Evolutionary conservation across 805 yeast species (phyloP).

Genomic region (Deakozyma indianensis): DNA sequence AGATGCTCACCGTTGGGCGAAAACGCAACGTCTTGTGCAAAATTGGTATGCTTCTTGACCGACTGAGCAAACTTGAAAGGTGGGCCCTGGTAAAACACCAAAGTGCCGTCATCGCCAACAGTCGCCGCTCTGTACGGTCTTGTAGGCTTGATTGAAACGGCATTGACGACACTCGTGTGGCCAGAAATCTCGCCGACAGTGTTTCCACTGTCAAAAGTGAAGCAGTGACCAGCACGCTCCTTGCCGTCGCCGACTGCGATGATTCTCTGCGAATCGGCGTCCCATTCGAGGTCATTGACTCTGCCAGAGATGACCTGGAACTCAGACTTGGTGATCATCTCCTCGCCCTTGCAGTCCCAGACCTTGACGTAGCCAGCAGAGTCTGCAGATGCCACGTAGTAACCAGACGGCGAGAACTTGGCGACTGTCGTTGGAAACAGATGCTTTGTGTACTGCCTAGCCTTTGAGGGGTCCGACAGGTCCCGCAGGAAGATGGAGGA

Average conservation of each 20-base stretch:
- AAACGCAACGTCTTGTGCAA: conserved; percentile 67
- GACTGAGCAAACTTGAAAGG: conserved; percentile 79
- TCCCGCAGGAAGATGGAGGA: conserved; percentile 64
- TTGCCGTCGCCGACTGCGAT: conserved; percentile 94
- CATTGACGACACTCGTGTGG: conserved; percentile 70
- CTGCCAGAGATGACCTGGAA: conserved; percentile 68
- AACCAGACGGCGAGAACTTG: conserved; percentile 78
- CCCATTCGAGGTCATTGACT: conserved; percentile 81
- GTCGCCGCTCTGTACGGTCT: conserved; percentile 92
- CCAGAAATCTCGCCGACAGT: conserved; percentile 95
- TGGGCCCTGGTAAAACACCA: conserved; percentile 82
- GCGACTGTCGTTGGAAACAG: conserved; percentile 65
- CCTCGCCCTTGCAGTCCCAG: conserved; percentile 58
- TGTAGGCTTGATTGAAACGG: conserved; percentile 68
- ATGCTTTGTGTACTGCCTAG: conserved; percentile 65
- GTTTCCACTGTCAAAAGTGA: conserved; percentile 89
- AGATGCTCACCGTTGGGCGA: conserved; percentile 67
- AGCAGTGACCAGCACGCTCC: conserved; percentile 83
- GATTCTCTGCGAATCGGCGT: conserved; percentile 68
- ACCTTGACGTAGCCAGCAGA: conserved; percentile 77
- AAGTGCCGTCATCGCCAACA: conserved; percentile 74
- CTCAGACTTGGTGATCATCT: conserved; percentile 57
- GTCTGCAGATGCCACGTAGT: conserved; percentile 84
- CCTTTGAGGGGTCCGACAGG: conserved; percentile 34
- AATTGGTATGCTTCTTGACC: conserved; percentile 61